A percentile compares a stretch with the other conserved stretches of the same genome.
Evolutionary conservation across 176 grass and related monocot genomes (phyloP).

Genomic region (Hordeum marinum): DNA sequence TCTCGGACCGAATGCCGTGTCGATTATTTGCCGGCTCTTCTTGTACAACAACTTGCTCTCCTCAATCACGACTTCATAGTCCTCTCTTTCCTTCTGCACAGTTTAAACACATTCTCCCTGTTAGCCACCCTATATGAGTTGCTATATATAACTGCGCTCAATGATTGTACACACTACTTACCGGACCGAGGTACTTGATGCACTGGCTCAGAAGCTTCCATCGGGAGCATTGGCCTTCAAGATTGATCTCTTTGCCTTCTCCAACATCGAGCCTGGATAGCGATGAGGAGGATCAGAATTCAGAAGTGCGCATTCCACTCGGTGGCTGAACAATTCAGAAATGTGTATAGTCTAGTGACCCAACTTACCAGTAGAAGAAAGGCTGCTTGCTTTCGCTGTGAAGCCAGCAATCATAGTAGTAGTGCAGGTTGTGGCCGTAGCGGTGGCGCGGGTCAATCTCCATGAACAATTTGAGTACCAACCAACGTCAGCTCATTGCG

Average conservation of each 20-base stretch:
- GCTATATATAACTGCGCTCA: background rate
- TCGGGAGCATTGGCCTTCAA: constrained; percentile 54
- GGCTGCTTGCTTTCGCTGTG: constrained; percentile 72
- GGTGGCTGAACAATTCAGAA: background rate
- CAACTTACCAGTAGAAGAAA: constrained; percentile 86
- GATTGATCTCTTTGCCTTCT: constrained; percentile 84
- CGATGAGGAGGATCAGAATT: constrained; percentile 43
- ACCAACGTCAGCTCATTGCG: background rate
- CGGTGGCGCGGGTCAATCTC: constrained; percentile 97
- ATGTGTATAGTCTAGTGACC: too few relatives aligned
- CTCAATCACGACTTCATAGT: constrained; percentile 67
- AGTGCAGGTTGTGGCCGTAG: constrained; percentile 91
- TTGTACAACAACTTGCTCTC: constrained; percentile 81
- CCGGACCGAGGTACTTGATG: constrained; percentile 95
- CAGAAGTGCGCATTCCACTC: too few relatives aligned
- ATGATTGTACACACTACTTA: constrained; percentile 20
- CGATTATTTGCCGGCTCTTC: constrained; percentile 53
- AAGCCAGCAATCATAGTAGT: constrained; percentile 91
- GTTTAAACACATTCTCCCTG: background rate
- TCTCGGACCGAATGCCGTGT: constrained; percentile 37
- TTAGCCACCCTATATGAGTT: too few relatives aligned
- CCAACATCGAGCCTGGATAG: constrained; percentile 15
- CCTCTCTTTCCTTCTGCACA: constrained; percentile 91
- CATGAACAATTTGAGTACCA: background rate
- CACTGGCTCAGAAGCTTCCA: constrained; percentile 80